Evolutionary conservation across 805 yeast genomes (phyloP).

Genomic region (Candida pseudofarinosa): DNA sequence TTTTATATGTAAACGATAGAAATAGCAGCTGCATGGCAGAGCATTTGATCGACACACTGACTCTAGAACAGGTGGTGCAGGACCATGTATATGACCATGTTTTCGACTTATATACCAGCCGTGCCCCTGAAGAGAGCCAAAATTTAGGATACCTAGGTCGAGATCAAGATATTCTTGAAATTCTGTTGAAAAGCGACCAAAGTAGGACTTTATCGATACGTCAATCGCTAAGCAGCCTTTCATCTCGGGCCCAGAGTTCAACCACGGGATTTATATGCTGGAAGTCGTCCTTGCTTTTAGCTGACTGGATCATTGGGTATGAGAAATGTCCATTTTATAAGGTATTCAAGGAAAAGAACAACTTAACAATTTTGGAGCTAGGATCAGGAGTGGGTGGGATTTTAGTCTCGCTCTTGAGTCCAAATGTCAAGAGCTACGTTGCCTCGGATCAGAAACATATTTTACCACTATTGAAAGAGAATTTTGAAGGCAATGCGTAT

Average conservation of each 20-base stretch:
- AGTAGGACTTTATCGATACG: conserved; percentile 24
- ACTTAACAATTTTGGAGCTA: conserved; percentile 43
- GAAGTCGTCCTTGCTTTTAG: conserved; percentile 47
- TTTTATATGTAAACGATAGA: neutral
- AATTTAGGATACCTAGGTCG: conserved; percentile 37
- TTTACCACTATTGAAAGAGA: conserved; percentile 45
- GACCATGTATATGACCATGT: conserved; percentile 28
- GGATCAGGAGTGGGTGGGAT: conserved; percentile 63
- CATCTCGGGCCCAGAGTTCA: conserved; percentile 5
- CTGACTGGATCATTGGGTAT: conserved; percentile 48
- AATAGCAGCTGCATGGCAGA: neutral
- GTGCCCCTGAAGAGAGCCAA: conserved; percentile 20
- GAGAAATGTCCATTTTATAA: conserved; percentile 21
- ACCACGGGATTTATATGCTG: conserved; percentile 62
- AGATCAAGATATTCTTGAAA: conserved; percentile 15
- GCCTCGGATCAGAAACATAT: conserved; percentile 59
- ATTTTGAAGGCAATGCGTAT: conserved; percentile 39
- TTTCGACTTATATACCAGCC: conserved; percentile 26
- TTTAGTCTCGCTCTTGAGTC: conserved; percentile 38
- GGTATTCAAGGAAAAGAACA: conserved; percentile 4
- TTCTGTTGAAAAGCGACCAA: conserved; percentile 15
- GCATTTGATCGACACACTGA: neutral
- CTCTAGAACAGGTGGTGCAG: conserved; percentile 17
- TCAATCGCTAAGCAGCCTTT: conserved; percentile 31
- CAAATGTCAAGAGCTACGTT: conserved; percentile 31